phyloP scores from a whole-genome alignment of 1,139 yeast genomes.

The Diutina sp. region DNA sequence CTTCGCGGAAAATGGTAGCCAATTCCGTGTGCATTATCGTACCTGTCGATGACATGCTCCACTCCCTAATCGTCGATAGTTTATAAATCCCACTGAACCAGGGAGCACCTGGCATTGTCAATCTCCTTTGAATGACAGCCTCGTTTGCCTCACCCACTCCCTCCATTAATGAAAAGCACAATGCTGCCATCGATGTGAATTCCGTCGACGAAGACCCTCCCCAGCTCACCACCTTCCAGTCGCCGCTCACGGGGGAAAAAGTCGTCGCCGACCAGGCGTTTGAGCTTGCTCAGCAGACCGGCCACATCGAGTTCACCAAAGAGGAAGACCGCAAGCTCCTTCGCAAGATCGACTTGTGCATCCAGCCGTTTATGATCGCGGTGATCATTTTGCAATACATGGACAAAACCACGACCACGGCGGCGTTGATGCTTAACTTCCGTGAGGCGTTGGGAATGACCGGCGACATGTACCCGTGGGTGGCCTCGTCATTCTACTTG shows the following conservation, averaged over 20 bases:
- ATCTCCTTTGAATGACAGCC: neutral
- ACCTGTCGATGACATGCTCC: neutral
- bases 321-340: constrained; percentile 4
- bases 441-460: constrained; percentile 5
- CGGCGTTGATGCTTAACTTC: constrained; percentile 4
- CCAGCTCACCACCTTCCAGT: constrained; percentile 4
- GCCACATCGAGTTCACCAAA: neutral
- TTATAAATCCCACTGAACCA: neutral
- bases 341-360: constrained; percentile 5
- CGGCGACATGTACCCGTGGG: constrained; percentile 6
- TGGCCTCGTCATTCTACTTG: constrained; percentile 5
- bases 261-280: neutral
- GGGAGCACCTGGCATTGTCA: neutral
- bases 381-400: constrained; percentile 5
- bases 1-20: neutral
- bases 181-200: neutral
- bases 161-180: neutral
- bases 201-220: neutral
- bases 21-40: neutral
- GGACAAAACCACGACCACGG: constrained; percentile 6
- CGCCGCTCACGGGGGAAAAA: constrained; percentile 5
- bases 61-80: neutral
- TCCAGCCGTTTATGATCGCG: constrained; percentile 4
- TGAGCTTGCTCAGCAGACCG: constrained; percentile 2
- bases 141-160: neutral